Conservation (phyloP, 441 rosid genomes). For the Mallotus japonicus region DNA sequence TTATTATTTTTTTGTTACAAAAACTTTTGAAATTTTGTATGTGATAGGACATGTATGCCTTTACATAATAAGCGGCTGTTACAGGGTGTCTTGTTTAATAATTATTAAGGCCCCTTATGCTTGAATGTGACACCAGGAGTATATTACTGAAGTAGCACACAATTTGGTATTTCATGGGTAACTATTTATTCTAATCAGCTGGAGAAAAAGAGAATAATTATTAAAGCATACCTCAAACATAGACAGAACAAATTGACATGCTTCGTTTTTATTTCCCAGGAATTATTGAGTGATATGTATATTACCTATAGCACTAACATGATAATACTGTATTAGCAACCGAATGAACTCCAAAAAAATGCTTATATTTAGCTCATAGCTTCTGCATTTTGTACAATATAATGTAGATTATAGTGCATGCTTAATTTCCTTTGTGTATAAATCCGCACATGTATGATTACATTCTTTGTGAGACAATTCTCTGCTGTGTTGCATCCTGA, state of each 20-base stretch:
- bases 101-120: background rate
- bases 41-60: background rate
- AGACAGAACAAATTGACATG: background rate
- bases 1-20: too few relatives aligned
- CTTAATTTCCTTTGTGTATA: background rate
- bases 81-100: background rate
- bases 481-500: background rate
- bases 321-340: background rate
- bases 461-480: background rate
- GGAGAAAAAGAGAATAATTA: background rate
- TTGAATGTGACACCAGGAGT: background rate
- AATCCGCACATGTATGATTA: background rate
- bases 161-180: background rate
- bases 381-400: background rate
- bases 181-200: background rate
- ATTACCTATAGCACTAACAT: background rate
- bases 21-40: background rate
- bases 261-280: background rate
- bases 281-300: background rate
- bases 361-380: background rate
- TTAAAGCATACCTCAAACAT: background rate
- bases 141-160: background rate
- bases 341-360: background rate
- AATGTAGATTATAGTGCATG: background rate
- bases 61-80: background rate